A percentile compares a stretch with the other conserved stretches of the same genome.
Conservation (phyloP, 73 alveolate genomes). For the Tetrahymena elliotti region DNA sequence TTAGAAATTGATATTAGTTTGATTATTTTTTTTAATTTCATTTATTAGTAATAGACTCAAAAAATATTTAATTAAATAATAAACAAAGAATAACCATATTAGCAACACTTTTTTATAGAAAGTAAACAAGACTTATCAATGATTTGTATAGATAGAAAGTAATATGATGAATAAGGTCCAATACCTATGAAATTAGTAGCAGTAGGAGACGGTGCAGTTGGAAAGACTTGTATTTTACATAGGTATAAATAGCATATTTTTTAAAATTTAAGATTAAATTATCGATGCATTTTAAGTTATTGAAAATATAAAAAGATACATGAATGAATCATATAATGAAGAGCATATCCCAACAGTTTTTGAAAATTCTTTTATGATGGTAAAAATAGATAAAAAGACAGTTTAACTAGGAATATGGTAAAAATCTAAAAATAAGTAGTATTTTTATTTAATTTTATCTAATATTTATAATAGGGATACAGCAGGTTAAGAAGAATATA, state of each 20-base stretch:
- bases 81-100: not conserved
- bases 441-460: not conserved
- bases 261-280: too few species aligned
- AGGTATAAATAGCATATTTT: too few species aligned
- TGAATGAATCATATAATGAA: conserved; percentile 45
- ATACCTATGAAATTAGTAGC: conserved; percentile 21
- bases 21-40: not conserved
- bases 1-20: not conserved
- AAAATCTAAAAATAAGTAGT: not conserved
- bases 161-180: conserved; percentile 2
- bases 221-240: conserved; percentile 28
- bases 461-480: conserved; percentile 36
- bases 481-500: conserved; percentile 66
- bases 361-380: conserved; percentile 51
- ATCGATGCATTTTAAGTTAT: not conserved
- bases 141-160: not conserved
- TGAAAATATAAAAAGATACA: conserved; percentile 3
- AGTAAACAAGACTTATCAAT: not conserved
- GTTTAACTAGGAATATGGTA: conserved; percentile 58
- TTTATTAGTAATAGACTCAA: not conserved
- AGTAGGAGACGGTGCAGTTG: conserved; percentile 40
- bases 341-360: conserved; percentile 65
- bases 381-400: conserved; percentile 42
- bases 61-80: not conserved
- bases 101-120: not conserved